A percentile compares a stretch with the other conserved stretches of the same genome.
phyloP scores from a whole-genome alignment of 805 yeast species.

The Spathaspora passalidarum region DNA sequence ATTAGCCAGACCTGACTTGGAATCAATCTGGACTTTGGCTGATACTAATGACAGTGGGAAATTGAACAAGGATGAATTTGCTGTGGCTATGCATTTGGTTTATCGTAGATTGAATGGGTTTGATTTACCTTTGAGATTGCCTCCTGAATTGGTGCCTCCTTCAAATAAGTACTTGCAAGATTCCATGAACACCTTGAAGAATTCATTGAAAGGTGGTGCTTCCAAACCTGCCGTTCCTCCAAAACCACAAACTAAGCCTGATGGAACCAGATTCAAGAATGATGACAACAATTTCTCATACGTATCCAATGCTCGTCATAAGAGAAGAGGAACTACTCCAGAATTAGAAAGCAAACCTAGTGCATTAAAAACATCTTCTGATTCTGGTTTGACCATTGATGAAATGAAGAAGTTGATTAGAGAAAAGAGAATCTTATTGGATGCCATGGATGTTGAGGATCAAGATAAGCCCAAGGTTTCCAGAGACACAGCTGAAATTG shows the following conservation, averaged over 20 bases:
- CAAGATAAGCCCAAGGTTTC: constrained; percentile 30
- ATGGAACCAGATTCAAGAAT: constrained; percentile 52
- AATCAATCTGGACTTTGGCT: constrained; percentile 85
- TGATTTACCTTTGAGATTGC: constrained; percentile 77
- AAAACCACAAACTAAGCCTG: constrained; percentile 17
- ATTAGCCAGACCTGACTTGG: constrained; percentile 77
- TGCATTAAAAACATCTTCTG: constrained; percentile 19
- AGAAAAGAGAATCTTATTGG: constrained; percentile 69
- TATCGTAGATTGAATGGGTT: constrained; percentile 87
- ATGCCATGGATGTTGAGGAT: constrained; percentile 69
- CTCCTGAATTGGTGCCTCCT: constrained; percentile 89
- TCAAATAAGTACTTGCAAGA: constrained; percentile 73
- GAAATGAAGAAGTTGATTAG: constrained; percentile 62
- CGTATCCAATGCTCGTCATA: constrained; percentile 64
- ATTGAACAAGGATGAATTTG: constrained; percentile 85
- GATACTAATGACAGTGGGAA: constrained; percentile 82
- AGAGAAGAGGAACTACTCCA: constrained; percentile 29
- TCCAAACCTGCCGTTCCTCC: constrained; percentile 12
- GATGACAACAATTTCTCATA: constrained; percentile 70
- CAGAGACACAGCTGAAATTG: constrained; percentile 49
- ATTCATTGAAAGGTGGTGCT: constrained; percentile 46
- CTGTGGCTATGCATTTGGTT: constrained; percentile 95
- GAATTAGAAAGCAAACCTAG: constrained; percentile 10
- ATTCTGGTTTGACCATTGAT: constrained; percentile 43
- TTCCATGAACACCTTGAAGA: constrained; percentile 67